Percentiles rank a stretch among this genome's conserved stretches.
Conservation (phyloP, 495 filamentous ascomycete genomes). For the Paragyromitra xinjiangensis region DNA sequence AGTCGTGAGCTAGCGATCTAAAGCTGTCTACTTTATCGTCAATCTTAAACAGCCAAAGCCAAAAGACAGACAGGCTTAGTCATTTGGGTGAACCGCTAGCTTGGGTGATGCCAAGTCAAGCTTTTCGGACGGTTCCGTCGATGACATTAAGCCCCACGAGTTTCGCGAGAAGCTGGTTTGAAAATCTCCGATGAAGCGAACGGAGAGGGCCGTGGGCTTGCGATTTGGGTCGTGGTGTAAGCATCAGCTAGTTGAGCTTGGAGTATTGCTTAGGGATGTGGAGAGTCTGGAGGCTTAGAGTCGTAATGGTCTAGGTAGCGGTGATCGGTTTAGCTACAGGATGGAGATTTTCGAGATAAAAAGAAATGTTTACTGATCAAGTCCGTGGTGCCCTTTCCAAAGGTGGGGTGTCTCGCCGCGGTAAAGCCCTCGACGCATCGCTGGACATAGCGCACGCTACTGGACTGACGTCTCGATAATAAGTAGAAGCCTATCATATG, state of each 20-base stretch:
- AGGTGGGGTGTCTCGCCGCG: slow-evolving; percentile 41
- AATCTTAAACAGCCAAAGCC: not conserved
- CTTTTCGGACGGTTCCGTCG: slow-evolving; percentile 6
- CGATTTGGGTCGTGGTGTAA: slow-evolving; percentile 3
- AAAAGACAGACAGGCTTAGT: slow-evolving; percentile 29
- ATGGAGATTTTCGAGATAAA: slow-evolving; percentile 1
- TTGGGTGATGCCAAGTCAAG: slow-evolving; percentile 19
- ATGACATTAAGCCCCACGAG: not conserved
- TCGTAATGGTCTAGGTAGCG: too few relatives aligned
- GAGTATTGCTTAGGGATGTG: slow-evolving; percentile 5
- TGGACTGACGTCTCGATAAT: slow-evolving; percentile 15
- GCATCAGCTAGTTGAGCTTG: slow-evolving; percentile 37
- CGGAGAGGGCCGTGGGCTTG: slow-evolving; percentile 26
- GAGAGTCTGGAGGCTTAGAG: slow-evolving; percentile 11
- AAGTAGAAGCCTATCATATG: slow-evolving; percentile 32
- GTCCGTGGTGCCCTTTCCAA: slow-evolving; percentile 37
- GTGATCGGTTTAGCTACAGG: too few relatives aligned
- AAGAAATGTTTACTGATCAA: slow-evolving; percentile 36
- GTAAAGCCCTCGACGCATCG: not conserved
- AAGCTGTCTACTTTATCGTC: slow-evolving; percentile 5
- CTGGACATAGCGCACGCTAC: not conserved
- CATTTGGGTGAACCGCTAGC: slow-evolving; percentile 22
- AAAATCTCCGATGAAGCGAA: not conserved
- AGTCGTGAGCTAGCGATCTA: slow-evolving; percentile 8
- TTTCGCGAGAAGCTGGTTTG: not conserved